Conservation (phyloP, 768 basidiomycete species). For the Auricularia sp. region DNA sequence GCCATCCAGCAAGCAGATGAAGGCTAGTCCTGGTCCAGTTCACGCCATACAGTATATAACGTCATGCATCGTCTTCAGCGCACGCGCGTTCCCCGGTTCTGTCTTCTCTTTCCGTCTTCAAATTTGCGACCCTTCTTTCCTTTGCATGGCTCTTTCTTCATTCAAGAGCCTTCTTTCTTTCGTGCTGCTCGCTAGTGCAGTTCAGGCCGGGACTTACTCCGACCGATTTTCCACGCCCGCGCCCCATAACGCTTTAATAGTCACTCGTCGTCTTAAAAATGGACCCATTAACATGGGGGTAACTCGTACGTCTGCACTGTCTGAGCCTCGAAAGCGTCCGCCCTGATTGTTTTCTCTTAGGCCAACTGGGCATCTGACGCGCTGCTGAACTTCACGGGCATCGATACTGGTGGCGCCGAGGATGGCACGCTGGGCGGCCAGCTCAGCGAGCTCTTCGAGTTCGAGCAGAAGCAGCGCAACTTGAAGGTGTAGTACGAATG, state of each 20-base stretch:
- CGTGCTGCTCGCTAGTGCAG: not conserved
- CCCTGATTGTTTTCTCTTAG: not conserved
- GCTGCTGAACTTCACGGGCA: conserved; percentile 15
- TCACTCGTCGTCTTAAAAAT: not conserved
- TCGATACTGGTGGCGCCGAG: conserved; percentile 16
- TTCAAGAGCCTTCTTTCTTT: not conserved
- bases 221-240: not conserved
- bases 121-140: not conserved
- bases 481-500: conserved; percentile 13
- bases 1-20: too few species aligned
- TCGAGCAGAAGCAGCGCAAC: conserved; percentile 15
- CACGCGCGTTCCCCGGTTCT: not conserved
- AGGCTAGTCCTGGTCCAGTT: too few species aligned
- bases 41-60: too few species aligned
- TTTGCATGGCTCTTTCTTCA: not conserved
- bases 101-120: not conserved
- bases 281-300: not conserved
- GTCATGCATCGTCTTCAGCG: too few species aligned
- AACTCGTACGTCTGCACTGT: not conserved
- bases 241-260: not conserved
- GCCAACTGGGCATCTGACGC: not conserved
- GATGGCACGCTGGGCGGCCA: not conserved
- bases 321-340: not conserved
- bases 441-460: not conserved
- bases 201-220: not conserved